Evolutionary conservation across 116 monocot species (phyloP).

Genomic region (Posidonia oceanica): DNA sequence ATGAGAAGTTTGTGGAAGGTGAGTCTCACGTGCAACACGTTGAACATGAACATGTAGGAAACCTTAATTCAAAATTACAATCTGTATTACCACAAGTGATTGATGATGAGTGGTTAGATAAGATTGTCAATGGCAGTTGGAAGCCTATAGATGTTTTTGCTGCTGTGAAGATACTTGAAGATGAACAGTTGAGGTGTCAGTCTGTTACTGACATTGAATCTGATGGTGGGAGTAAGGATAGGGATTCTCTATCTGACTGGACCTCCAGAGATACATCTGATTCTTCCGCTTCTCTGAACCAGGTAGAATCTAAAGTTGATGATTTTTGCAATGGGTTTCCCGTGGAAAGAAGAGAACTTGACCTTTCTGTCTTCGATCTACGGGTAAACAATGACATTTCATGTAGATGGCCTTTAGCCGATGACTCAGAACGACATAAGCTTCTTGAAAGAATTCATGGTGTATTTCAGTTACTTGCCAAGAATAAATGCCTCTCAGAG

Average conservation of each 20-base stretch:
- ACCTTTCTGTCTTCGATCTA: not conserved
- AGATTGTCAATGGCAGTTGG: conserved; percentile 53
- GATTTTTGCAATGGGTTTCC: conserved; percentile 33
- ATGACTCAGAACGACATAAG: conserved; percentile 58
- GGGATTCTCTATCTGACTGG: conserved; percentile 24
- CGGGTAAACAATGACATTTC: conserved; percentile 2
- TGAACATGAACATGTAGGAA: conserved; percentile 48
- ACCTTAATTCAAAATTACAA: conserved; percentile 31
- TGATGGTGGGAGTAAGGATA: conserved; percentile 22
- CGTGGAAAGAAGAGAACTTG: conserved; percentile 11
- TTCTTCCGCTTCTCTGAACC: conserved; percentile 21
- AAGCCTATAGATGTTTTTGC: conserved; percentile 52
- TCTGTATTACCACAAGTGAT: conserved; percentile 60
- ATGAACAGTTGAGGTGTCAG: conserved; percentile 18
- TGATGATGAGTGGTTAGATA: conserved; percentile 42
- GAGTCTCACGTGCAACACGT: conserved; percentile 54
- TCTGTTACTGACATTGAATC: conserved; percentile 9
- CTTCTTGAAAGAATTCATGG: conserved; percentile 73
- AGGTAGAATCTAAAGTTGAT: conserved; percentile 16
- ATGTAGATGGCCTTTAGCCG: conserved; percentile 59
- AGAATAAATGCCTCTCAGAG: conserved; percentile 56
- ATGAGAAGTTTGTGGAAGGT: conserved; percentile 38
- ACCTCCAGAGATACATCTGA: conserved; percentile 26
- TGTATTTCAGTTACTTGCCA: conserved; percentile 45
- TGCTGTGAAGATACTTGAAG: conserved; percentile 35